phyloP scores from a whole-genome alignment of 352 stramenopile genomes.

The Blastocystis sp. region DNA sequence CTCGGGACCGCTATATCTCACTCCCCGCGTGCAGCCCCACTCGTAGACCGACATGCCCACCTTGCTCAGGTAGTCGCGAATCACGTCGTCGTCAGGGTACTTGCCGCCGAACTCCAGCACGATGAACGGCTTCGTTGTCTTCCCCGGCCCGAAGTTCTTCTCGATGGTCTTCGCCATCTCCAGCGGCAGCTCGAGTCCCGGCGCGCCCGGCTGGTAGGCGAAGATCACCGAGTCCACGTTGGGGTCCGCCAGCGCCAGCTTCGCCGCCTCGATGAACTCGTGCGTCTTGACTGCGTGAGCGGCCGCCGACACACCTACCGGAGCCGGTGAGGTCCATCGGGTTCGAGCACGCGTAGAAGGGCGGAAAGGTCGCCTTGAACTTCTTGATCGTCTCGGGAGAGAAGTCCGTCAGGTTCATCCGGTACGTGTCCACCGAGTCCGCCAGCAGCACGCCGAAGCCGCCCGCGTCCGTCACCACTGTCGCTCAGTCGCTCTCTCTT shows the following conservation, averaged over 20 bases:
- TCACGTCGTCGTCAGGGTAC: constrained; percentile 38
- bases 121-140: constrained; percentile 36
- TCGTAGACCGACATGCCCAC: constrained; percentile 45
- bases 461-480: constrained; percentile 37
- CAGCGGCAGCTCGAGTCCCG: constrained; percentile 12
- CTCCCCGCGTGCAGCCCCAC: not conserved
- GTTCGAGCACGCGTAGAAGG: constrained; percentile 36
- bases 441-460: constrained; percentile 32
- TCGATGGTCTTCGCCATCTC: constrained; percentile 48
- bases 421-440: constrained; percentile 45
- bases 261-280: constrained; percentile 37
- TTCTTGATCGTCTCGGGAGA: constrained; percentile 28
- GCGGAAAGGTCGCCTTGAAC: constrained; percentile 15
- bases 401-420: constrained; percentile 46
- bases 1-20: constrained; percentile 7
- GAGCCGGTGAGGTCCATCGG: constrained; percentile 26
- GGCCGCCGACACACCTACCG: not conserved
- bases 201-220: constrained; percentile 33
- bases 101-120: constrained; percentile 41
- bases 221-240: constrained; percentile 47
- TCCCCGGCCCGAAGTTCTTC: constrained; percentile 31
- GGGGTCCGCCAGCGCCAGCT: constrained; percentile 16
- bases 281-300: constrained; percentile 8
- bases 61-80: constrained; percentile 40
- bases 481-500: not conserved